Base-by-base conservation (phyloP, 306 rosid genomes). In the Cucurbita moschata region DNA sequence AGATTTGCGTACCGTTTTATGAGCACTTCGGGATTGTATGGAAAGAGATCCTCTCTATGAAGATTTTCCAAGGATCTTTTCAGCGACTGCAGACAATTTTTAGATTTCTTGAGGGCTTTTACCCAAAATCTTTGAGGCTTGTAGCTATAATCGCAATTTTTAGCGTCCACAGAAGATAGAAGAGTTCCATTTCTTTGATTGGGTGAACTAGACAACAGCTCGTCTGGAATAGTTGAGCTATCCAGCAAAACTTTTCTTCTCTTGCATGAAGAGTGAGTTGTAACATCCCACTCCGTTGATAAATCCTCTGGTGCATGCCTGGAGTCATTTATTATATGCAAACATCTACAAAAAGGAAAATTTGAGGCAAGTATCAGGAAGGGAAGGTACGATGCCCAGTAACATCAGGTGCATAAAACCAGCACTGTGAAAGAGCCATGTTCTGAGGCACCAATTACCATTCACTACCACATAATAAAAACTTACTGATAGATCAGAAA, bases 11-110 rank as follows among this genome's bases (percentile, higher is more conserved):
- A 72, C 76, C 76, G 76, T 53, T 72, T 72, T 12, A 72, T 47
- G 44, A 72, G 76, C 19, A 55, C 65, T 43, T 72, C 38, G 21
- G 76, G 76, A 55, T 72, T 72, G 39, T 72, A 72, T 38, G 76
- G 64, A 83, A 93, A 93, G 72, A 93, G 77, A 79, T 85, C 79
- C 85, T 93, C 91, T 57, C 73, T 83, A 76, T 90, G 86, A 79
- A 90, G 98, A 85, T 83, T 86, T 71, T 83, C 88, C 66, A 93
- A 83, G 46, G 98, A 93, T 83, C 39, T 80, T 77, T 79, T 86
- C 77, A 93, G 81, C 37, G 88, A 82, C 75, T 86, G 82, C 77
- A 93, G 83, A 80, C 98, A 93, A 69, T 80, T 81, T 76, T 79
- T 75, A 73, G 90, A 96, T 79, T 88, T 77, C 71, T 72, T 77